Conservation (phyloP, 495 filamentous ascomycete species). For the Talaromyces wortmannii region DNA sequence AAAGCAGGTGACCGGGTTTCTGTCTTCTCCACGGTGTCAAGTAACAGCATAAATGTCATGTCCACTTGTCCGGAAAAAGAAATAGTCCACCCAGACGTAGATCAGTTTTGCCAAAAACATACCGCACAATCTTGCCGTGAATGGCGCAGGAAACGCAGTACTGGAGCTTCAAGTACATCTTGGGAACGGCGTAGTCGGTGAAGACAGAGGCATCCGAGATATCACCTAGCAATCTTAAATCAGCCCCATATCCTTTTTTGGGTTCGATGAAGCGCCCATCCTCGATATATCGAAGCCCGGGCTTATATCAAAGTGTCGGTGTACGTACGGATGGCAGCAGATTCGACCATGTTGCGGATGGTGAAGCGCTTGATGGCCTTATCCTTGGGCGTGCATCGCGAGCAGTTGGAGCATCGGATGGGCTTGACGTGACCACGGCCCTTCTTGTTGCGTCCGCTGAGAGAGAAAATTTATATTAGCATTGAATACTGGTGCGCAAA, state of each 20-base stretch:
- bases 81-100: too few relatives aligned
- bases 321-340: conserved; percentile 95
- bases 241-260: not conserved
- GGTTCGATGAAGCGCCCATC: not conserved
- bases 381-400: conserved; percentile 98
- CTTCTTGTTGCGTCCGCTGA: conserved; percentile 98
- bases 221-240: conserved; percentile 64
- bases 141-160: conserved; percentile 99
- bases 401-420: conserved; percentile 99
- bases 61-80: too few relatives aligned
- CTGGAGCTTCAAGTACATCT: conserved; percentile 99
- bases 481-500: not conserved
- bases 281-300: not conserved
- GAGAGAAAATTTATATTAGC: conserved; percentile 9
- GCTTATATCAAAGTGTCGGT: conserved; percentile 2
- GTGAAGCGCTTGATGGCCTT: conserved; percentile 99
- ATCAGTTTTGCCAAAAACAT: conserved; percentile 25
- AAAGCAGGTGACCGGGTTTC: not conserved
- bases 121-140: conserved; percentile 99
- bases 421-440: conserved; percentile 99
- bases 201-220: conserved; percentile 99
- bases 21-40: not conserved
- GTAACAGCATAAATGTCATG: not conserved
- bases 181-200: conserved; percentile 97
- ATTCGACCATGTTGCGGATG: conserved; percentile 99